Conservation (phyloP, 345 rosid genomes). For the Eucalyptus cloeziana region DNA sequence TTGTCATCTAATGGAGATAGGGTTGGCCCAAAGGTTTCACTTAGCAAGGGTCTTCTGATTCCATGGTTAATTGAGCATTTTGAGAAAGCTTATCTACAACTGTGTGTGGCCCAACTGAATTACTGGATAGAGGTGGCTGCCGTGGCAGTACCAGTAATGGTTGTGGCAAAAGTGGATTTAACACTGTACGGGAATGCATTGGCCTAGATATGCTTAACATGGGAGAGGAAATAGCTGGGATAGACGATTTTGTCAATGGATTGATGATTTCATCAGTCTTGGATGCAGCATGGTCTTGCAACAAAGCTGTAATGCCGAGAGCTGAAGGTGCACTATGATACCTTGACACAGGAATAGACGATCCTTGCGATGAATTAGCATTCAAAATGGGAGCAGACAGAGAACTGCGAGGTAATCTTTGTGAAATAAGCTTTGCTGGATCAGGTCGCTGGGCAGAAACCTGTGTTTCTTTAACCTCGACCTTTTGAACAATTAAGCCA, state of each 20-base stretch:
- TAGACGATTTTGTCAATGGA: constrained; percentile 6
- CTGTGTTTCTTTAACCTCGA: constrained; percentile 28
- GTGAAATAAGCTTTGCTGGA: constrained; percentile 36
- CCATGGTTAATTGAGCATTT: background rate
- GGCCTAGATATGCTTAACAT: constrained; percentile 2
- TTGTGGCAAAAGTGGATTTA: background rate
- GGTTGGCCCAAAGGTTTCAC: background rate
- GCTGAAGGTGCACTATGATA: constrained; percentile 19
- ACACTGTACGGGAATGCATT: constrained; percentile 2
- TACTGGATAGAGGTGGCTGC: background rate
- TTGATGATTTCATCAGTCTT: background rate
- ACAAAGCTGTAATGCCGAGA: constrained; percentile 5
- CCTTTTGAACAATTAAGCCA: constrained; percentile 15
- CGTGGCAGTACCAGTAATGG: background rate
- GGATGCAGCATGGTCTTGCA: constrained; percentile 6
- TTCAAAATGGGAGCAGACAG: constrained; percentile 26
- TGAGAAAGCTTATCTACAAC: background rate
- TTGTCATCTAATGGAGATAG: background rate
- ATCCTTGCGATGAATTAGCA: constrained; percentile 28
- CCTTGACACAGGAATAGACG: constrained; percentile 18
- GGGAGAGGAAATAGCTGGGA: constrained; percentile 9
- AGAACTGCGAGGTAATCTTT: constrained; percentile 24
- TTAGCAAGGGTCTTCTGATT: background rate
- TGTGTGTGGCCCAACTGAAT: background rate
- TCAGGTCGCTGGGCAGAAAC: constrained; percentile 35